These are phyloP conservation scores for Epicoccum sorghinum DNA, from an alignment of 2,329 filamentous ascomycete genomes.

Conservation along the genomic window DNA sequence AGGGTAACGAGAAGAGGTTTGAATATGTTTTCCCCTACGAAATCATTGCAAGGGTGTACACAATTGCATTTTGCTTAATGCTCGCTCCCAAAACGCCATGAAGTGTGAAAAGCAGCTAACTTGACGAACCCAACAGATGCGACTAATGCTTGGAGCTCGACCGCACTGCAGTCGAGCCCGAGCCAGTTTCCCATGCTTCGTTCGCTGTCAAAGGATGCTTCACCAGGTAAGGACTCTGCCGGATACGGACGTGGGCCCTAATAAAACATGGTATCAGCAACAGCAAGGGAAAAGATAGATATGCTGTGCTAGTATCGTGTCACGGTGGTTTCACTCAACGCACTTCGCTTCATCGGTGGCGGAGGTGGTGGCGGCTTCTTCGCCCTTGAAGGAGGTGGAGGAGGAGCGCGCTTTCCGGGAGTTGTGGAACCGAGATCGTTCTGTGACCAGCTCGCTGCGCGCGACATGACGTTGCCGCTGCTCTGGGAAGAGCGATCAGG, in stretches of 20 bases:
- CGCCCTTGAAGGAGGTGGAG: slow-evolving; percentile 64
- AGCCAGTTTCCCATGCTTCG: background rate
- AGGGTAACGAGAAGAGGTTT: too few relatives aligned
- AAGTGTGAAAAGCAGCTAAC: slow-evolving; percentile 4
- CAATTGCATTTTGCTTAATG: slow-evolving; percentile 6
- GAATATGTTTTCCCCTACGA: too few relatives aligned
- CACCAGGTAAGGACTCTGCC: slow-evolving; percentile 24
- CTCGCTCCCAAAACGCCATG: slow-evolving; percentile 12
- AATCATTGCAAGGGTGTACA: background rate
- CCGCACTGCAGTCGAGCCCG: slow-evolving; percentile 31
- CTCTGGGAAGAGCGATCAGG: slow-evolving; percentile 54
- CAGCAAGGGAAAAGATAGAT: slow-evolving; percentile 10
- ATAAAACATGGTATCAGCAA: slow-evolving; percentile 22
- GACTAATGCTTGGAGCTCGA: slow-evolving; percentile 12
- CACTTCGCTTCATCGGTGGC: slow-evolving; percentile 67
- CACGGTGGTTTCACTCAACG: slow-evolving; percentile 50
- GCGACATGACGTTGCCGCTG: slow-evolving; percentile 57
- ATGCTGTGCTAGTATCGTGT: slow-evolving; percentile 40
- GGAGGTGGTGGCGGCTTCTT: slow-evolving; percentile 72
- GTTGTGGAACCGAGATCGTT: slow-evolving; percentile 27
- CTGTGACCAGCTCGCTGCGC: slow-evolving; percentile 58
- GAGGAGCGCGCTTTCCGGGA: slow-evolving; percentile 56
- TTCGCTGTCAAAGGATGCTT: background rate
- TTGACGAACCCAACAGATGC: slow-evolving; percentile 9
- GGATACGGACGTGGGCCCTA: slow-evolving; percentile 25